Conservation (phyloP, 2,329 filamentous ascomycete species). For the Bipolaris bicolor region DNA sequence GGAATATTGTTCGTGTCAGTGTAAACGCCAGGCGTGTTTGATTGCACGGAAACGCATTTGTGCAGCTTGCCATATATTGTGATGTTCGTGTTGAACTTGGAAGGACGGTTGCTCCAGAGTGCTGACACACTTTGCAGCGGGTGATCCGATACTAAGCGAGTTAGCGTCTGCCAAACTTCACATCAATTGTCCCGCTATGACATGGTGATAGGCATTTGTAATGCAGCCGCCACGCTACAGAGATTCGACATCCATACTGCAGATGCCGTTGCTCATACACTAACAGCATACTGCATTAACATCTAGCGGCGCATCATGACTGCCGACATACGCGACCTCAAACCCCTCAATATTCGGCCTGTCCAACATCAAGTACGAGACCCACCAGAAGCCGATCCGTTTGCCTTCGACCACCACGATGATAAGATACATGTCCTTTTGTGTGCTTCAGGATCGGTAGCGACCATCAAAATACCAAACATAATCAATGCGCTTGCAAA, state of each 20-base stretch:
- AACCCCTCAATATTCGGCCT: conserved; percentile 37
- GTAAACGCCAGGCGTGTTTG: not conserved
- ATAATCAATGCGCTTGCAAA: conserved; percentile 61
- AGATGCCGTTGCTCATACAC: conserved; percentile 18
- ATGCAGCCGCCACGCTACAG: conserved; percentile 11
- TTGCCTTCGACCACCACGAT: conserved; percentile 38
- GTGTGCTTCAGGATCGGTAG: conserved; percentile 75
- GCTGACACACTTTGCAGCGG: not conserved
- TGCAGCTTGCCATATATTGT: not conserved
- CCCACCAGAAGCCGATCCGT: conserved; percentile 22
- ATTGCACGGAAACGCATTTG: not conserved
- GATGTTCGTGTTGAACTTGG: not conserved
- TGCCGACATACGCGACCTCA: conserved; percentile 31
- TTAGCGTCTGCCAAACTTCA: conserved; percentile 18
- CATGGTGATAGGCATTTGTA: conserved; percentile 12
- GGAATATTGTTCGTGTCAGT: not conserved
- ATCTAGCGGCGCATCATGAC: conserved; percentile 28
- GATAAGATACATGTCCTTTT: conserved; percentile 65
- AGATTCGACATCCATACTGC: not conserved
- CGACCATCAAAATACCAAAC: conserved; percentile 75
- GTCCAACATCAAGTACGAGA: conserved; percentile 33
- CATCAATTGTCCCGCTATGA: conserved; percentile 6
- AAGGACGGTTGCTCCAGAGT: not conserved
- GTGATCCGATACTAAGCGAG: conserved; percentile 3
- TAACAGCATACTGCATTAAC: conserved; percentile 7